Base-by-base conservation (phyloP, 2,329 filamentous ascomycete species). In the Basipetospora chlamydospora region DNA sequence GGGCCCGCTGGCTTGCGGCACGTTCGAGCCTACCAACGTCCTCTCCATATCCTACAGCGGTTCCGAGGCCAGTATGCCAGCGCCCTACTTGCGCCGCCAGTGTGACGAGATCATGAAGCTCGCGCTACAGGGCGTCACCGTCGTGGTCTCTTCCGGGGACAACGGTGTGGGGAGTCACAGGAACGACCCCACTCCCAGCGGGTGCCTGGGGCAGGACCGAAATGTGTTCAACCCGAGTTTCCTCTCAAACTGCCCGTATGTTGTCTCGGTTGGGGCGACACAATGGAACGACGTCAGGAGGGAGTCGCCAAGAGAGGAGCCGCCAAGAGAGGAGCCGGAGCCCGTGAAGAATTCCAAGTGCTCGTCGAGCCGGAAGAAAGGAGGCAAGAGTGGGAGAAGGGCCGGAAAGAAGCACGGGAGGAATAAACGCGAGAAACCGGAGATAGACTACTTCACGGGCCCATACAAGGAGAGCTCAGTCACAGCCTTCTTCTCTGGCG, bases 231-330 rank as follows among this genome's bases (percentile, higher is more conserved):
- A 62, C 38, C 63, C 65, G 1, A 51, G 51, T 3, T 66, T 67
- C 44, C 63, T 64, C 0, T 54, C 51, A 2, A 56, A 54, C 6
- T 70, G 66, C 39, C 66, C 66, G 1, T 70, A 61, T 44, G 50
- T 70, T 17, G 66, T 63, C 0, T 54, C 60, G 4, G 64, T 70
- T 3, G 66, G 67, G 13, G 64, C 65, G 11, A 70, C 67, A 0
- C 55, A 65, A 47, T 53, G 62, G 37, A 33, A n/a, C n/a, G n/a
- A n/a, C n/a, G n/a, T n/a, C n/a, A n/a, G n/a, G n/a, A n/a, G n/a
- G n/a, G n/a, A n/a, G n/a, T n/a, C n/a, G n/a, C n/a, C n/a, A n/a
- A n/a, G n/a, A n/a, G 35, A 40, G 20, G 35, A 34, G 5, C 5
- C 16, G 12, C 30, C 17, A n/a, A 17, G 21, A 10, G 18, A 34